Evolutionary conservation across 2,329 filamentous ascomycete species (phyloP).

Genomic region (Metarhizium robertsii): DNA sequence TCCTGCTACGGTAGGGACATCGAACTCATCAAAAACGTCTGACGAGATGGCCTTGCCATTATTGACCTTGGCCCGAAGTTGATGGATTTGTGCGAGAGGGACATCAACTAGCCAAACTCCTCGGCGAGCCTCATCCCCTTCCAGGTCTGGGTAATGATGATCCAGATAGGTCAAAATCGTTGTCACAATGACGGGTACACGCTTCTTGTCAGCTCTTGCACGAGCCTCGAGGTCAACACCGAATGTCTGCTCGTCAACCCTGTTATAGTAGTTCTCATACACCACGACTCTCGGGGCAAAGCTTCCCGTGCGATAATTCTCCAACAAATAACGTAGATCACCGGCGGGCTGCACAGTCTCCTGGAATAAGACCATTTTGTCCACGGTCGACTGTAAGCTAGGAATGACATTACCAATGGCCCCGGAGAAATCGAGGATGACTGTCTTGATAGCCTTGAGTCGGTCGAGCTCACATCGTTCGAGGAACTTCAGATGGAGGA

Average conservation of each 20-base stretch:
- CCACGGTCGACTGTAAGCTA: slow-evolving; percentile 86
- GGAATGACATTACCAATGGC: slow-evolving; percentile 97
- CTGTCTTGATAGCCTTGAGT: slow-evolving; percentile 95
- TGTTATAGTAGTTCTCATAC: slow-evolving; percentile 99
- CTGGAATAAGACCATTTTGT: slow-evolving; percentile 98
- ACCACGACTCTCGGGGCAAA: slow-evolving; percentile 85
- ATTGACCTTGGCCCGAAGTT: slow-evolving; percentile 74
- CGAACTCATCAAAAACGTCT: slow-evolving; percentile 76
- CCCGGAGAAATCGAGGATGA: slow-evolving; percentile 93
- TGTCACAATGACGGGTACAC: slow-evolving; percentile 86
- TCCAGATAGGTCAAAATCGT: slow-evolving; percentile 91
- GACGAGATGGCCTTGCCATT: slow-evolving; percentile 71
- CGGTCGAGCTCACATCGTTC: slow-evolving; percentile 95
- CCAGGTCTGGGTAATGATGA: slow-evolving; percentile 92
- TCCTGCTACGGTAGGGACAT: slow-evolving; percentile 88
- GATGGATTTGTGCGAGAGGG: slow-evolving; percentile 73
- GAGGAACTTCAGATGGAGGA: slow-evolving; percentile 87
- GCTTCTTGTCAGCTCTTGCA: slow-evolving; percentile 87
- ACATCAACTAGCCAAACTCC: slow-evolving; percentile 94
- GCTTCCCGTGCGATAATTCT: slow-evolving; percentile 92
- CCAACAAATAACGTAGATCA: slow-evolving; percentile 85
- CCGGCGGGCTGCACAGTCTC: slow-evolving; percentile 93
- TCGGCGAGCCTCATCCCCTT: slow-evolving; percentile 87
- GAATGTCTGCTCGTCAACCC: slow-evolving; percentile 94
- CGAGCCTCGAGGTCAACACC: slow-evolving; percentile 95